Base-by-base conservation (phyloP, 1,284 basidiomycete species). In the Irpex sp. region DNA sequence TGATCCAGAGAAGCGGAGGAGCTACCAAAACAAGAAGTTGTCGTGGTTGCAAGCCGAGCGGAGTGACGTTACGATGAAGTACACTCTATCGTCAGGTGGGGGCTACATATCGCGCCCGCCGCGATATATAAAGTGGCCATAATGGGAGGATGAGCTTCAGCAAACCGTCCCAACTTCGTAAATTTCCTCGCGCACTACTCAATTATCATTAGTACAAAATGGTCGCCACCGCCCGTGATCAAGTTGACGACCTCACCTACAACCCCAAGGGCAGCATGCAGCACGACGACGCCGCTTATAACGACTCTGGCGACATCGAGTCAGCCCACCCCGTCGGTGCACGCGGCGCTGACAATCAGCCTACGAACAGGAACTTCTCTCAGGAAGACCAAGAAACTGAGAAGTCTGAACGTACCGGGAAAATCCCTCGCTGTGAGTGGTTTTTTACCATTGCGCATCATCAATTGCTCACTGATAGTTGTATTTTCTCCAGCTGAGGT, bases 221-320 rank as follows among this genome's bases (percentile, higher is more conserved):
- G 49, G 49, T 51, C 49, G 49, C 17, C 9, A 26, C 21, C 49
- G 21, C 49, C 9, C 49, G 49, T 51, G 21, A 51, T 15, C 49
- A 51, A 51, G 11, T 19, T 51, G 71, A 71, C 61, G 49, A 68
- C 60, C 19, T 68, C 50, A 68, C 66, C 15, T 74, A 72, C 65
- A 72, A 72, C 63, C 68, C 71, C 21, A 64, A 62, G 47, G 68
- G 69, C 13, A 68, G 70, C 37, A 68, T 68, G 4, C 53, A 60
- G 54, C 37, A 68, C 33, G 74, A 72, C 64, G 63, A 69, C 61
- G 70, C 68, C n/a, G 64, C 64, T 19, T 73, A 67, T 66, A 61
- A 67, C 57, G 60, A 62, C 15, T 67, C 66, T 2, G 53, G 39
- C 31, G 65, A 66, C 26, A 63, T 68, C 8, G 49, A 19, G 49